phyloP scores from a whole-genome alignment of 2,329 filamentous ascomycete species.

The Curvularia lunata region DNA sequence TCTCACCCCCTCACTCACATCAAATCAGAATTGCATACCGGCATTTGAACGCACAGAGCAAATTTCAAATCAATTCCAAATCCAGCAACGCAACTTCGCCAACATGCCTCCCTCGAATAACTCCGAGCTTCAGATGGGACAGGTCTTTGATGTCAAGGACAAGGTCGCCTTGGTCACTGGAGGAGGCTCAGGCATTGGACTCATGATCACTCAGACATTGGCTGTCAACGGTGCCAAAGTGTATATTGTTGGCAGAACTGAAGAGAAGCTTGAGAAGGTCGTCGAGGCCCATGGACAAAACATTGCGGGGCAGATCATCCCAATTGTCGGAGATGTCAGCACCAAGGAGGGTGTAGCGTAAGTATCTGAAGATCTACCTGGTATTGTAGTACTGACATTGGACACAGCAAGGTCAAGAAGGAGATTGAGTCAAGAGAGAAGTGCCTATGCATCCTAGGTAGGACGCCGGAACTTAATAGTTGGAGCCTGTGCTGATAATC shows the following conservation, averaged over 20 bases:
- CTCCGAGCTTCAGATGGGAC: conserved; percentile 37
- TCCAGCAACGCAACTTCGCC: conserved; percentile 22
- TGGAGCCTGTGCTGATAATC: conserved; percentile 40
- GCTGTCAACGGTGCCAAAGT: conserved; percentile 57
- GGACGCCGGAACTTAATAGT: conserved; percentile 49
- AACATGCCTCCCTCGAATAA: conserved; percentile 45
- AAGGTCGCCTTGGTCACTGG: conserved; percentile 54
- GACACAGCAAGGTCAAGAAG: conserved; percentile 47
- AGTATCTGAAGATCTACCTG: conserved; percentile 7
- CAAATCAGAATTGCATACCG: conserved; percentile 15
- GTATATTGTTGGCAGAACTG: conserved; percentile 56
- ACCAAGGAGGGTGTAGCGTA: conserved; percentile 53
- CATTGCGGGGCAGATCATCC: conserved; percentile 56
- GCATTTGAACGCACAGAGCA: conserved; percentile 19
- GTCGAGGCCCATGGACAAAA: conserved; percentile 53
- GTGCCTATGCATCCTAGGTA: conserved; percentile 54
- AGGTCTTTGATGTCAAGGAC: conserved; percentile 49
- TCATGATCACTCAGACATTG: conserved; percentile 56
- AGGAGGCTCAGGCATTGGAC: conserved; percentile 56
- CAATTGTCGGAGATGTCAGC: conserved; percentile 53
- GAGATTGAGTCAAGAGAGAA: conserved; percentile 54
- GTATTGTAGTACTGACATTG: conserved; percentile 7
- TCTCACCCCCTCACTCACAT: conserved; percentile 7
- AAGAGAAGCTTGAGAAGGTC: conserved; percentile 57
- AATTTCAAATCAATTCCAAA: conserved; percentile 20